These are phyloP conservation scores for Mycena chlorophos DNA, from an alignment of 768 basidiomycete species.

Conservation along the genomic window DNA sequence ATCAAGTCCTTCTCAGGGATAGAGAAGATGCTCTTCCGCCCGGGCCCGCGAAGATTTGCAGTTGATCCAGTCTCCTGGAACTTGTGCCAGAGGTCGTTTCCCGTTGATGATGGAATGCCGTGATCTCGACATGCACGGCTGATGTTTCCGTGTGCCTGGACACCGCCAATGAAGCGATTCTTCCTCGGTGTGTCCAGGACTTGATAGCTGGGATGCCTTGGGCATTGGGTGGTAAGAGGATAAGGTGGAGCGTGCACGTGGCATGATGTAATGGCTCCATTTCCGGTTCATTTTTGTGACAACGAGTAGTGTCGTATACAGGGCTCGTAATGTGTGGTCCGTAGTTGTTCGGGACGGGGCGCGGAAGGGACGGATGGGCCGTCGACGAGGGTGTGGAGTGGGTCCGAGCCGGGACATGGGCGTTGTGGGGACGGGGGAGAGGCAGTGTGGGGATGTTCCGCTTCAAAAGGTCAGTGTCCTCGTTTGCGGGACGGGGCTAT, in stretches of 20 bases:
- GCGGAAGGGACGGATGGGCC: no score
- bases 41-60: constrained; percentile 20
- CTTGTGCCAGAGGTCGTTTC: constrained; percentile 20
- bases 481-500: no score
- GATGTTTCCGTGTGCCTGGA: constrained; percentile 11
- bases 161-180: constrained; percentile 21
- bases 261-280: neutral
- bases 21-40: constrained; percentile 23
- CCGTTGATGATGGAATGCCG: constrained; percentile 16
- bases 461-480: no score
- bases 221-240: constrained; percentile 5
- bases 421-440: no score
- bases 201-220: constrained; percentile 2
- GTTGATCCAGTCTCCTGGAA: constrained; percentile 24
- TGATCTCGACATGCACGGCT: constrained; percentile 7
- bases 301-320: no score
- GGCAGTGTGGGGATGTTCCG: no score
- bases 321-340: no score
- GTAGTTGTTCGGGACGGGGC: no score
- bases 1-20: constrained; percentile 14
- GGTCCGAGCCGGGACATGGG: no score
- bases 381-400: no score
- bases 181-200: constrained; percentile 19
- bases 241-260: neutral
- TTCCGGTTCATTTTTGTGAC: constrained; percentile 1